These are phyloP conservation scores for Gossypioides kirkii DNA, from an alignment of 345 rosid genomes.

Conservation along the genomic window DNA sequence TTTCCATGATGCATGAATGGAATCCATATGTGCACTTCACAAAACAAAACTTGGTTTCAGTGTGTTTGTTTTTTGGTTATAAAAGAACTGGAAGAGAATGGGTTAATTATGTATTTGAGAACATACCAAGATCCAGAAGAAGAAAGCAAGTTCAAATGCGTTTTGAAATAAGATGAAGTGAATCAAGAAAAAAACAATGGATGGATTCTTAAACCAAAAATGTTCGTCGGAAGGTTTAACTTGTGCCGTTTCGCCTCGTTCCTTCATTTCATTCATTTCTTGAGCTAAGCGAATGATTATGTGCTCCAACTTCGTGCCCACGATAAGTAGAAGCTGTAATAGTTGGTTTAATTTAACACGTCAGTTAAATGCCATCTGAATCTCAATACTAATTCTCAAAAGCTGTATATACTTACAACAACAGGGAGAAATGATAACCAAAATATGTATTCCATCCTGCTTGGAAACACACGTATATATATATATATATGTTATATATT, in stretches of 20 bases:
- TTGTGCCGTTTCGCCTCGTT: constrained; percentile 30
- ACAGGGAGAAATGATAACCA: constrained; percentile 87
- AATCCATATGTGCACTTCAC: constrained; percentile 67
- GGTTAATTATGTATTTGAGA: not conserved
- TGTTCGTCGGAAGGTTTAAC: constrained; percentile 70
- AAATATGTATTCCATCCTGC: constrained; percentile 82
- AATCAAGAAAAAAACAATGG: constrained; percentile 52
- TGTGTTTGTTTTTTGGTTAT: not conserved
- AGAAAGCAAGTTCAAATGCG: constrained; percentile 79
- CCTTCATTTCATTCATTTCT: constrained; percentile 28
- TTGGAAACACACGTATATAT: not conserved
- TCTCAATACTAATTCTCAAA: not conserved
- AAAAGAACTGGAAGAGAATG: not conserved
- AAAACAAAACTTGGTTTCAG: not conserved
- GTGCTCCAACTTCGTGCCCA: constrained; percentile 76
- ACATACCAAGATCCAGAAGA: constrained; percentile 77
- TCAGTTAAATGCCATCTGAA: not conserved
- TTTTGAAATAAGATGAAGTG: constrained; percentile 85
- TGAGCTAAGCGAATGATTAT: constrained; percentile 57
- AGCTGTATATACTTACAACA: constrained; percentile 39
- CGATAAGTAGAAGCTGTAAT: constrained; percentile 62
- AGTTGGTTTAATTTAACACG: constrained; percentile 9
- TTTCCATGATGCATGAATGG: constrained; percentile 82
- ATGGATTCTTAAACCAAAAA: constrained; percentile 67
- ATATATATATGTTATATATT: not conserved